These are phyloP conservation scores for Terana coerulea DNA, from an alignment of 768 basidiomycete genomes.

Conservation along the genomic window DNA sequence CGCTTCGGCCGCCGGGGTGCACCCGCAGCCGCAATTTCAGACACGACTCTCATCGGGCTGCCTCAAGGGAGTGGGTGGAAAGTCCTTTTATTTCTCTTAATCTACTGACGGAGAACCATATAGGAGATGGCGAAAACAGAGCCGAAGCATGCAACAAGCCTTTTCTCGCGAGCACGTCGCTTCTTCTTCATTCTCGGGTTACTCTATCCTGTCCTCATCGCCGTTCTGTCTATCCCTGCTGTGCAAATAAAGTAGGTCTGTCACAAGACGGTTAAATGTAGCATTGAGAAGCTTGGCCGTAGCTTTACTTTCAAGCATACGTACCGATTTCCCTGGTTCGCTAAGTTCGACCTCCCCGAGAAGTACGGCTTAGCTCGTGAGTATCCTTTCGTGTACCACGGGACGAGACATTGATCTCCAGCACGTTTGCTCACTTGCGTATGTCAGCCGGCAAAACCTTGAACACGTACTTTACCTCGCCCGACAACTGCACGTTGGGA, in stretches of 20 bases:
- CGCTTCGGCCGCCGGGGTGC: too few relatives aligned
- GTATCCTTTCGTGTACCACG: conserved; percentile 20
- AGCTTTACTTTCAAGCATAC: conserved; percentile 65
- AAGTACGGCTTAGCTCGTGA: conserved; percentile 78
- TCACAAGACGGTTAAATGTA: conserved; percentile 19
- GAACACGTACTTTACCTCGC: conserved; percentile 65
- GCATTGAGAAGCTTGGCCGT: background rate
- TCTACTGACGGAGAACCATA: too few relatives aligned
- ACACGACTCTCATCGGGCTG: too few relatives aligned
- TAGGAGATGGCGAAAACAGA: background rate
- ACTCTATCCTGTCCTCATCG: conserved; percentile 50
- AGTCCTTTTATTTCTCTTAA: too few relatives aligned
- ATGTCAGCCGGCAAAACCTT: conserved; percentile 70
- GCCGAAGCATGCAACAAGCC: conserved; percentile 8
- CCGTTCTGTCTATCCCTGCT: conserved; percentile 42
- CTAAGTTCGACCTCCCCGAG: conserved; percentile 67
- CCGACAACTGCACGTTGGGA: conserved; percentile 77
- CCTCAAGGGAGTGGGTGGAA: too few relatives aligned
- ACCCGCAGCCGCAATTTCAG: too few relatives aligned
- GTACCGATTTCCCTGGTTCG: conserved; percentile 53
- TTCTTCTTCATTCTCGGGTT: conserved; percentile 41
- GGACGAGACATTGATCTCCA: background rate
- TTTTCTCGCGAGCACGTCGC: conserved; percentile 27
- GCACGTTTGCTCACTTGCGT: background rate
- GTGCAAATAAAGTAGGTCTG: conserved; percentile 23